phyloP scores from a whole-genome alignment of 441 rosid species.

The Metrosideros polymorpha region DNA sequence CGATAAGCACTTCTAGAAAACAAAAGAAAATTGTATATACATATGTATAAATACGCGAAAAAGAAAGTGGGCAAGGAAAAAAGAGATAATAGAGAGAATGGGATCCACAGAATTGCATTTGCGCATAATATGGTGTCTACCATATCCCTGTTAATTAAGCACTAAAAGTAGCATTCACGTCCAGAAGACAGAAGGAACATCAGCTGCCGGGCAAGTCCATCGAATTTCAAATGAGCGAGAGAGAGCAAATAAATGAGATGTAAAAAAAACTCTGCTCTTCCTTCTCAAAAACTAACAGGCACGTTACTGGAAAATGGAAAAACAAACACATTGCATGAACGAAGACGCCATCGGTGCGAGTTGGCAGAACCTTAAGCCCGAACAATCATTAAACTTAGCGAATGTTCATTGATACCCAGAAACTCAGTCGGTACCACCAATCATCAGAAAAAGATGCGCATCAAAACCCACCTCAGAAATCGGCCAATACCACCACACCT shows the following conservation, averaged over 20 bases:
- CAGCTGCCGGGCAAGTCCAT: background rate
- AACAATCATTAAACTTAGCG: background rate
- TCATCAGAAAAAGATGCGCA: conserved; percentile 3
- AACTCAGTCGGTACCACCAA: background rate
- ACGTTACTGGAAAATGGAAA: background rate
- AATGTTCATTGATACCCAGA: background rate
- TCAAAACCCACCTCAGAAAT: conserved; percentile 22
- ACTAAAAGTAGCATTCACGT: conserved; percentile 15
- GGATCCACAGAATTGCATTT: conserved; percentile 44
- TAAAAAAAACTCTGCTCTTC: background rate
- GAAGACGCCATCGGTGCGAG: background rate
- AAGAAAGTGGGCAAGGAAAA: conserved; percentile 19
- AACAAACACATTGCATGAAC: background rate
- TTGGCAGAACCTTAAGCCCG: background rate
- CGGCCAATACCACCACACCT: conserved; percentile 8
- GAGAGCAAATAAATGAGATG: background rate
- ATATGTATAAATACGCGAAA: background rate
- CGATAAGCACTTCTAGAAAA: background rate
- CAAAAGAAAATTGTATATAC: background rate
- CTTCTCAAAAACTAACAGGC: background rate
- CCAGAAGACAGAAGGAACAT: background rate
- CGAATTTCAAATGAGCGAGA: background rate
- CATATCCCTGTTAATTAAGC: conserved; percentile 7
- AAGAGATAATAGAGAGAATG: conserved; percentile 29
- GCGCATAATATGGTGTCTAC: conserved; percentile 23